phyloP scores from a whole-genome alignment of 2,329 filamentous ascomycete species.

The Trichoderma breve region DNA sequence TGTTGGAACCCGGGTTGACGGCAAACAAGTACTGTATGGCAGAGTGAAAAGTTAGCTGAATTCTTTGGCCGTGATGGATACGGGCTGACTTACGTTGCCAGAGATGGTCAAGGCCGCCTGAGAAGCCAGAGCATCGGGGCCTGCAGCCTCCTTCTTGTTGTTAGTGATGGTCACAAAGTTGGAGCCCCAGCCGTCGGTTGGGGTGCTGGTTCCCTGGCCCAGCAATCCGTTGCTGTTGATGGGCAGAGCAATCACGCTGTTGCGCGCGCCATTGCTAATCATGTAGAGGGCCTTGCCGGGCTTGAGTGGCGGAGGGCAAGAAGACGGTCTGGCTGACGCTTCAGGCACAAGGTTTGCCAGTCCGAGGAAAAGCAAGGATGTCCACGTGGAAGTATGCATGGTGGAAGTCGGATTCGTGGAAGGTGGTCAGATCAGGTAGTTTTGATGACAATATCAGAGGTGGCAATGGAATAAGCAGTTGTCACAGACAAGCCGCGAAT shows the following conservation, averaged over 20 bases:
- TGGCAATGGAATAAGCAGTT: not conserved
- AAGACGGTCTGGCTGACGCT: not conserved
- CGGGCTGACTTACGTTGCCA: slow-evolving; percentile 44
- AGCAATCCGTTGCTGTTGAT: slow-evolving; percentile 48
- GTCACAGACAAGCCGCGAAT: not conserved
- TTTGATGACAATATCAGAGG: not conserved
- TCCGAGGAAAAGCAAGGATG: not conserved
- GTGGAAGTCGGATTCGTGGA: not conserved
- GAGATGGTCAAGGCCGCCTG: slow-evolving; percentile 51
- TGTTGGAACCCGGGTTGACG: slow-evolving; percentile 53
- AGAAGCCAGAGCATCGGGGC: slow-evolving; percentile 50
- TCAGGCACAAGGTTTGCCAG: not conserved
- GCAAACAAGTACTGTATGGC: slow-evolving; percentile 50
- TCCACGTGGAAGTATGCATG: slow-evolving; percentile 10
- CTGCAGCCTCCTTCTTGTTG: slow-evolving; percentile 37
- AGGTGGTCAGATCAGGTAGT: not conserved
- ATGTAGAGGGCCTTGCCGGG: slow-evolving; percentile 52
- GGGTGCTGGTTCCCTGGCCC: slow-evolving; percentile 39
- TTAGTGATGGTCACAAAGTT: slow-evolving; percentile 38
- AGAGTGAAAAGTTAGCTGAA: not conserved
- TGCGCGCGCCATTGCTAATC: slow-evolving; percentile 51
- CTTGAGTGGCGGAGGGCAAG: not conserved
- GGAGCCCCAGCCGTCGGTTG: slow-evolving; percentile 49
- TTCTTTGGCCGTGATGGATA: not conserved
- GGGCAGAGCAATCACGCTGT: slow-evolving; percentile 50